These are phyloP conservation scores for Backusella parvicylindrica DNA, from an alignment of 192 early-diverging fungal genomes.

Conservation along the genomic window DNA sequence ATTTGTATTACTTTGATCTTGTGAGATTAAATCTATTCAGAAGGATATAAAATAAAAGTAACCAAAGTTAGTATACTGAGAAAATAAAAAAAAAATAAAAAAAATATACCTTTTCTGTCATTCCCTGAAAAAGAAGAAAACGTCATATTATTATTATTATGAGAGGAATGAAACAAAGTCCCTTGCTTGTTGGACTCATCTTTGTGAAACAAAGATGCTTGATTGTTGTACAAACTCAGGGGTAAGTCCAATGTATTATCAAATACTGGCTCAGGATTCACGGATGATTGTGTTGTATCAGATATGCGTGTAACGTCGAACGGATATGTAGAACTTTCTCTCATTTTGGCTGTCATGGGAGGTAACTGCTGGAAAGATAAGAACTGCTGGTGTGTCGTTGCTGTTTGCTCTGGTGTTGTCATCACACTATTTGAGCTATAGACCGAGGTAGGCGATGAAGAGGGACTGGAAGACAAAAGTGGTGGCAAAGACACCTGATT, in stretches of 20 bases:
- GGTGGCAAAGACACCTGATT: not conserved
- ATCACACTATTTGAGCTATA: not conserved
- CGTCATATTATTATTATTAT: not conserved
- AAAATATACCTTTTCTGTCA: not conserved
- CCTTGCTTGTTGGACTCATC: not conserved
- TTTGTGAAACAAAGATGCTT: slow-evolving; percentile 5
- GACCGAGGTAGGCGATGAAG: not conserved
- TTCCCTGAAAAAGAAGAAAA: not conserved
- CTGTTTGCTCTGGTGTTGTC: not conserved
- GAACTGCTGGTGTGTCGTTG: not conserved
- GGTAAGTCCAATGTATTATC: not conserved
- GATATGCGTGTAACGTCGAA: not conserved
- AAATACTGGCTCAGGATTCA: not conserved
- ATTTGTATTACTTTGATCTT: not conserved
- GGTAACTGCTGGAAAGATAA: not conserved
- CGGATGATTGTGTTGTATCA: not conserved
- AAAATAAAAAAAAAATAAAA: not conserved
- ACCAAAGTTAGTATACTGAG: not conserved
- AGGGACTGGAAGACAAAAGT: not conserved
- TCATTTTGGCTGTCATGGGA: not conserved
- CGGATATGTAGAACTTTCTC: slow-evolving; percentile 3
- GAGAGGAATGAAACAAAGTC: not conserved
- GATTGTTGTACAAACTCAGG: not conserved
- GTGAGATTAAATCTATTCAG: not conserved
- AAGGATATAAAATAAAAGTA: not conserved